Base-by-base conservation (phyloP, 495 filamentous ascomycete species). In the Neurospora sp. region DNA sequence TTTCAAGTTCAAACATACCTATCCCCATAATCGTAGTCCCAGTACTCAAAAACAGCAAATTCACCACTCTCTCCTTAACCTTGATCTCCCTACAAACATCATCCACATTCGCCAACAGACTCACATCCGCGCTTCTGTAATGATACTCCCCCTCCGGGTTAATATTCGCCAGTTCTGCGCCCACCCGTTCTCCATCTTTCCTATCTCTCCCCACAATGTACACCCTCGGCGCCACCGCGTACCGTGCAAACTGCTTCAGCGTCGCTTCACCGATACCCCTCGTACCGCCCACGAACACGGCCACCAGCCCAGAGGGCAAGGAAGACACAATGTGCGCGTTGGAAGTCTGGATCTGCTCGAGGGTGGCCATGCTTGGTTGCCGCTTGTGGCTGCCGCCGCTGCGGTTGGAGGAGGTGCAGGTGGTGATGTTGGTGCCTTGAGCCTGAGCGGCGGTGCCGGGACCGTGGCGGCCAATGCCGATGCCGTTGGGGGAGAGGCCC, bases 201-300 rank as follows among this genome's bases (percentile, higher is more conserved):
- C 85, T 77, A 0, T 83, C 86, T 37, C 84, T 80, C 10, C 85
- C 86, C 39, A 84, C 42, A 39, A 87, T 83, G 75, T 83, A 88
- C 68, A 80, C 77, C 11, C 76, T 73, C 1, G 79, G 79, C n/a
- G 80, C 75, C 11, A 77, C 46, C 9, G 89, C 82, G 68, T 87
- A 73, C 39, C 85, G 80, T 5, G 86, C 85, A 69, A 92, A 89
- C 39, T 84, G 77, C 71, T 82, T 87, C 71, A 91, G 81, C 8
- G 89, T 88, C n/a, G 83, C 75, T 73, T 88, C 83, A 48, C 88
- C 89, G 71, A 93, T 88, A 42, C 89, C 91, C 41, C 85, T 86
- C 0, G 91, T 93, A 35, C 83, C 91, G 68, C 91, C 90, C 18
- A 89, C 89, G 74, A 90, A 89, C 69, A 91, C 84, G 39, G 84